Evolutionary conservation across 805 yeast genomes (phyloP).

Genomic region (Saccharomyces paradoxus): DNA sequence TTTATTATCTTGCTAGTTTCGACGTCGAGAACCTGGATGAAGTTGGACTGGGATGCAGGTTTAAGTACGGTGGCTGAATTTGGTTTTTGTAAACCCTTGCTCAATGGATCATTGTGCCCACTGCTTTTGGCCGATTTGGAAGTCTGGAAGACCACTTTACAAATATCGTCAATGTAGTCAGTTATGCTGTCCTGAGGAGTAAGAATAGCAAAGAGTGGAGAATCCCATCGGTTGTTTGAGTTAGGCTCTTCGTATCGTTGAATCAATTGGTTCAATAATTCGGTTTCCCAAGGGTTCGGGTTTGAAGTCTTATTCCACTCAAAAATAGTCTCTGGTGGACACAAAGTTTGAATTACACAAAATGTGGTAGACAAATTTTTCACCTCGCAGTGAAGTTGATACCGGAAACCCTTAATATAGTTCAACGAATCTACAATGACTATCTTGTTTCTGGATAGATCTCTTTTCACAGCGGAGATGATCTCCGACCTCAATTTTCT

Average conservation of each 20-base stretch:
- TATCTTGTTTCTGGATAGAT: constrained; percentile 54
- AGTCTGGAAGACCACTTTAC: constrained; percentile 46
- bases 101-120: constrained; percentile 32
- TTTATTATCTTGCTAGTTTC: constrained; percentile 58
- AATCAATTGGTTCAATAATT: constrained; percentile 55
- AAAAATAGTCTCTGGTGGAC: constrained; percentile 52
- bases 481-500: constrained; percentile 77
- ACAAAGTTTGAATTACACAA: constrained; percentile 72
- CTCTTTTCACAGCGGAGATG: constrained; percentile 82
- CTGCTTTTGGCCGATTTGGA: constrained; percentile 4
- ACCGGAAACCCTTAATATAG: constrained; percentile 91
- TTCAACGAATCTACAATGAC: constrained; percentile 81
- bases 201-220: constrained; percentile 72
- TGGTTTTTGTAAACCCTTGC: constrained; percentile 56
- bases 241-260: constrained; percentile 94
- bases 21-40: constrained; percentile 68
- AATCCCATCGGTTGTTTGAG: constrained; percentile 81
- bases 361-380: constrained; percentile 75
- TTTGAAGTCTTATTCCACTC: constrained; percentile 45
- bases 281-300: constrained; percentile 49
- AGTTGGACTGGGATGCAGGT: constrained; percentile 70
- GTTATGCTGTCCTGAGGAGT: constrained; percentile 34
- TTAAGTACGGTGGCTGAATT: constrained; percentile 78
- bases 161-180: constrained; percentile 55
- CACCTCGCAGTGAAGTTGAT: constrained; percentile 90